Percentiles rank a stretch among this genome's conserved stretches.
Conservation (phyloP, 371 early-diverging fungal genomes). For the Smittium culicis region DNA sequence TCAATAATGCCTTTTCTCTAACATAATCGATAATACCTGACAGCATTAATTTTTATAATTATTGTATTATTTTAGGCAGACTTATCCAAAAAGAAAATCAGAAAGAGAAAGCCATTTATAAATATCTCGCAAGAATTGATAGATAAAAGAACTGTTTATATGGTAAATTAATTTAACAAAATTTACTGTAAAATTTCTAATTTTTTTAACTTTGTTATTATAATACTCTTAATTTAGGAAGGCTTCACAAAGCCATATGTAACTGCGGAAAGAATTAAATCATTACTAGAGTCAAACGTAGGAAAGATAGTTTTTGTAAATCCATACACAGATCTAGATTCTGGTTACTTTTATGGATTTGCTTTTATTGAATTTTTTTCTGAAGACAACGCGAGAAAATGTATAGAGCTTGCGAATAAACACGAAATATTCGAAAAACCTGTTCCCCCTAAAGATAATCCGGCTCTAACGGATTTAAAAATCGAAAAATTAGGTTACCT, state of each 20-base stretch:
- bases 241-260: conserved; percentile 12
- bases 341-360: conserved; percentile 5
- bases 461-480: not conserved
- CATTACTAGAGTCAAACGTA: not conserved
- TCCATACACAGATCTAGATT: conserved; percentile 4
- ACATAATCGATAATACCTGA: too few relatives aligned
- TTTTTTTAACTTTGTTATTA: not conserved
- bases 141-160: conserved; percentile 7
- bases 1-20: too few relatives aligned
- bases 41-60: too few relatives aligned
- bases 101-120: conserved; percentile 5
- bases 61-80: conserved; percentile 12
- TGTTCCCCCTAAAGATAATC: not conserved
- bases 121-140: not conserved
- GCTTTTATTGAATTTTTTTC: conserved; percentile 11
- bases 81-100: not conserved
- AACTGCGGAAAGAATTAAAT: conserved; percentile 1
- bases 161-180: not conserved
- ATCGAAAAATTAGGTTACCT: not conserved
- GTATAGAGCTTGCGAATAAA: not conserved
- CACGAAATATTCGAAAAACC: too few relatives aligned
- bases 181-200: not conserved
- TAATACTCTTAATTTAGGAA: conserved; percentile 7
- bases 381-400: not conserved
- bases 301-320: conserved; percentile 9